Percentiles rank a stretch among this genome's conserved stretches.
phyloP scores from a whole-genome alignment of 768 basidiomycete species.

The Termitomyces eurrhizus region DNA sequence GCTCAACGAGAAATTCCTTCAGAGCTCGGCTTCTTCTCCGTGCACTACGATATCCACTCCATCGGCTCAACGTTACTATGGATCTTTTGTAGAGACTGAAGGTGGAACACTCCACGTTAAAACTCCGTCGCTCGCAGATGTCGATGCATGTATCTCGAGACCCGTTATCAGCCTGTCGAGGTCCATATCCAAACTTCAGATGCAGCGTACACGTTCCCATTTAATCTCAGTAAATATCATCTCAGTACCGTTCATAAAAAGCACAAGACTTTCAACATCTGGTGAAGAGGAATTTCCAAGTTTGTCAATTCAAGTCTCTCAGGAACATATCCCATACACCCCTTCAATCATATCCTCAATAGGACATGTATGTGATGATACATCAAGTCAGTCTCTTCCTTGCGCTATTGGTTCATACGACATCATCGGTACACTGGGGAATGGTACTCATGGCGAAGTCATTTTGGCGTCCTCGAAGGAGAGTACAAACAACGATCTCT shows the following conservation, averaged over 20 bases:
- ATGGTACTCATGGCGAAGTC: conserved; percentile 24
- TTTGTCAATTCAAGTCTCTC: background rate
- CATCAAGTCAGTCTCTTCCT: background rate
- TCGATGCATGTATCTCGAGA: conserved; percentile 11
- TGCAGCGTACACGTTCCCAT: background rate
- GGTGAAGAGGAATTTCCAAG: background rate
- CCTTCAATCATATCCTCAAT: conserved; percentile 2
- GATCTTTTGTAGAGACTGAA: conserved; percentile 5
- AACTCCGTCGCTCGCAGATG: conserved; percentile 7
- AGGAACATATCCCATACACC: background rate
- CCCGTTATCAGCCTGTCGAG: background rate
- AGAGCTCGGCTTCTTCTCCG: background rate
- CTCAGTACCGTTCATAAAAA: background rate
- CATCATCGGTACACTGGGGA: conserved; percentile 18
- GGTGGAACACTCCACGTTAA: conserved; percentile 7
- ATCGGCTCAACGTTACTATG: background rate
- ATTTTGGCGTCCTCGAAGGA: conserved; percentile 17
- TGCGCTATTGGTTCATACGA: conserved; percentile 9
- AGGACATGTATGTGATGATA: background rate
- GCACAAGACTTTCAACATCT: background rate
- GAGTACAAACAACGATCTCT: conserved; percentile 6
- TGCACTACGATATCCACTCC: background rate
- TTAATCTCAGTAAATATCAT: background rate
- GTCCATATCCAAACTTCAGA: conserved; percentile 3
- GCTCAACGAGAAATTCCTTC: background rate